phyloP scores from a whole-genome alignment of 2,329 filamentous ascomycete genomes.

The Talaromyces marneffei region DNA sequence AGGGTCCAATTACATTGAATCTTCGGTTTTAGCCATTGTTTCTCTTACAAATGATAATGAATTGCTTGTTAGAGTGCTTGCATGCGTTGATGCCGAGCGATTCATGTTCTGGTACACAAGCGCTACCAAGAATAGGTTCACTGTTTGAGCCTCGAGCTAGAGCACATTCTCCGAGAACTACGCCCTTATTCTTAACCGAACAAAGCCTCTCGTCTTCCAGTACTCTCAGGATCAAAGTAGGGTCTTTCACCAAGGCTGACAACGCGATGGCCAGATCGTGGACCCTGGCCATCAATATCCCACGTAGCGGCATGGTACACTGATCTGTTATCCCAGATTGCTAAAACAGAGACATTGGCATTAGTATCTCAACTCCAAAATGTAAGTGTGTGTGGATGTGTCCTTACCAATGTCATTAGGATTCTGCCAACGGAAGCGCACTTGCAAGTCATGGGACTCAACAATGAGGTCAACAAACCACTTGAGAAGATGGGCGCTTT shows the following conservation, averaged over 20 bases:
- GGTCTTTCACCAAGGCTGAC: constrained; percentile 30
- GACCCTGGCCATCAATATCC: constrained; percentile 3
- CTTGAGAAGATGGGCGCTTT: constrained; percentile 20
- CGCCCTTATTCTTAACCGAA: too few species aligned
- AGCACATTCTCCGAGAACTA: too few species aligned
- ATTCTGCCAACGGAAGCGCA: constrained; percentile 6
- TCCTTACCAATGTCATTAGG: constrained; percentile 9
- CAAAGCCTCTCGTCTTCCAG: not conserved
- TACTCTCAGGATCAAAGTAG: constrained; percentile 30
- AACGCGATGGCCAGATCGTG: not conserved
- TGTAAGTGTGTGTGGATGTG: not conserved
- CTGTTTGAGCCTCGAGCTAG: not conserved
- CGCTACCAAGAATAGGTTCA: not conserved
- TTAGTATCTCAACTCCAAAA: not conserved
- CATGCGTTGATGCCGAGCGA: not conserved
- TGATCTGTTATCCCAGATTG: constrained; percentile 33
- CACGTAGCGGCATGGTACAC: constrained; percentile 19
- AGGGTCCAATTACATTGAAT: not conserved
- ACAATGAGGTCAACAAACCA: not conserved
- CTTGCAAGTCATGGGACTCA: constrained; percentile 12
- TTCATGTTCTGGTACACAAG: too few species aligned
- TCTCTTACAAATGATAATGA: not conserved
- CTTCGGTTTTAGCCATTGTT: not conserved
- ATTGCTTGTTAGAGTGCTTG: not conserved
- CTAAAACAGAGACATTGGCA: constrained; percentile 9